Conservation (phyloP, 371 early-diverging fungal species). For the Syncephalastrum contaminatum region DNA sequence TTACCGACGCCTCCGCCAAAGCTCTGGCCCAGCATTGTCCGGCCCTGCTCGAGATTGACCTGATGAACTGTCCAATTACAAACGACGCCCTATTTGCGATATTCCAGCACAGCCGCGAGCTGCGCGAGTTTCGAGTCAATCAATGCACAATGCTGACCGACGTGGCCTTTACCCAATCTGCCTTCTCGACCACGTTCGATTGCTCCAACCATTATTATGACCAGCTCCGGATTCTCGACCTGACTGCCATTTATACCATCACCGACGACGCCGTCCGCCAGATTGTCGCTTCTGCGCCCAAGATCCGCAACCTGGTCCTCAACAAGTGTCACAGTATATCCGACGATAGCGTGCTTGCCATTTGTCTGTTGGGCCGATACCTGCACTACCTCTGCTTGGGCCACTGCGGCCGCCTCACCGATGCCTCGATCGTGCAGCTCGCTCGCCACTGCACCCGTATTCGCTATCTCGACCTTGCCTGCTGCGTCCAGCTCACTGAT, state of each 20-base stretch:
- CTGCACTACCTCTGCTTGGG: conserved; percentile 65
- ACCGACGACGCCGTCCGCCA: conserved; percentile 53
- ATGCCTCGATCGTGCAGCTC: conserved; percentile 47
- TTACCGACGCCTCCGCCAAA: conserved; percentile 52
- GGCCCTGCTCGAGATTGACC: conserved; percentile 56
- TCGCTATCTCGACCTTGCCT: conserved; percentile 64
- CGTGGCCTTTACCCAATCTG: conserved; percentile 40
- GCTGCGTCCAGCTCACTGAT: conserved; percentile 57
- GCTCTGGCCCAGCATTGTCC: conserved; percentile 55
- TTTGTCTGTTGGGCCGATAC: conserved; percentile 53
- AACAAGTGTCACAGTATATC: conserved; percentile 61
- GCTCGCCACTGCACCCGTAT: conserved; percentile 59
- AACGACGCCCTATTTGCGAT: conserved; percentile 46
- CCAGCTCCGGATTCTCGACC: conserved; percentile 61
- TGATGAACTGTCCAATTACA: conserved; percentile 55
- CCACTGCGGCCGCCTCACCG: conserved; percentile 58
- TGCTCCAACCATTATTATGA: conserved; percentile 28
- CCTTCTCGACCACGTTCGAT: conserved; percentile 11
- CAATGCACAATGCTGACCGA: conserved; percentile 48
- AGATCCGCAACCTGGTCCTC: conserved; percentile 56
- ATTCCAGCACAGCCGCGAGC: conserved; percentile 42
- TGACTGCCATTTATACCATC: conserved; percentile 50
- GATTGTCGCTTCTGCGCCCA: conserved; percentile 55
- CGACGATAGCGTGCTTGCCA: conserved; percentile 48
- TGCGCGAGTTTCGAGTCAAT: conserved; percentile 57